phyloP scores from a whole-genome alignment of 2,329 filamentous ascomycete genomes.

The Phaeomoniella chlamydospora region DNA sequence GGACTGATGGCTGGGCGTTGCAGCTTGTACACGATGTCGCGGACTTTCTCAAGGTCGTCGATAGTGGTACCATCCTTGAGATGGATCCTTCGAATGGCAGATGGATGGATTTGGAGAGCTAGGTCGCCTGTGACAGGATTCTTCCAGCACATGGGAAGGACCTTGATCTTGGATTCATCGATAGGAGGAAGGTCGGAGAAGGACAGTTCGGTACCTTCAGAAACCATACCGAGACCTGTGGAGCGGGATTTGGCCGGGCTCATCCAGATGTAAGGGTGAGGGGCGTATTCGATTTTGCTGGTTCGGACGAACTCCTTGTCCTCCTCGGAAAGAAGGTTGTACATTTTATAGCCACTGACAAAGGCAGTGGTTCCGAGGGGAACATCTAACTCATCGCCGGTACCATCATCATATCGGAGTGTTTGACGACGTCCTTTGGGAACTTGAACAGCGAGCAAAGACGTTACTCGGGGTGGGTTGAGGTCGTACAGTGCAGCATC shows the following conservation, averaged over 20 bases:
- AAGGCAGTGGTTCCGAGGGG: constrained; percentile 67
- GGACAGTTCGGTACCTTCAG: constrained; percentile 49
- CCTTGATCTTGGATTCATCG: constrained; percentile 50
- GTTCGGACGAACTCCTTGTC: constrained; percentile 55
- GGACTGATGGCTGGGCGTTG: constrained; percentile 62
- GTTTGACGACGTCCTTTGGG: constrained; percentile 52
- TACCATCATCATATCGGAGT: constrained; percentile 59
- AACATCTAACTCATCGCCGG: constrained; percentile 49
- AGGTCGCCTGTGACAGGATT: constrained; percentile 57
- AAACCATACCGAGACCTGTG: constrained; percentile 57
- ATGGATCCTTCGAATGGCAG: constrained; percentile 55
- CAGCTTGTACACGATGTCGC: constrained; percentile 55
- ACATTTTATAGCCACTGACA: constrained; percentile 57
- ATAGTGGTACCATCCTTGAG: constrained; percentile 51
- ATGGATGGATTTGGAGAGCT: constrained; percentile 61
- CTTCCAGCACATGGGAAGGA: constrained; percentile 63
- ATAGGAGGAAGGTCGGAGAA: constrained; percentile 47
- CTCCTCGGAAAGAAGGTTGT: constrained; percentile 46
- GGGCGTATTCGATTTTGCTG: constrained; percentile 58
- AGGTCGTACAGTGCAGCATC: constrained; percentile 64
- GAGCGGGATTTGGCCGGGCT: constrained; percentile 49
- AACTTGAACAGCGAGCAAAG: constrained; percentile 58
- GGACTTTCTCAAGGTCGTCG: constrained; percentile 51
- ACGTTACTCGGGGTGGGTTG: constrained; percentile 59
- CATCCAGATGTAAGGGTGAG: constrained; percentile 79